Percentiles rank a stretch among this genome's conserved stretches.
Evolutionary conservation across 2,329 filamentous ascomycete species (phyloP).

Genomic region (Diaporthe sp.): DNA sequence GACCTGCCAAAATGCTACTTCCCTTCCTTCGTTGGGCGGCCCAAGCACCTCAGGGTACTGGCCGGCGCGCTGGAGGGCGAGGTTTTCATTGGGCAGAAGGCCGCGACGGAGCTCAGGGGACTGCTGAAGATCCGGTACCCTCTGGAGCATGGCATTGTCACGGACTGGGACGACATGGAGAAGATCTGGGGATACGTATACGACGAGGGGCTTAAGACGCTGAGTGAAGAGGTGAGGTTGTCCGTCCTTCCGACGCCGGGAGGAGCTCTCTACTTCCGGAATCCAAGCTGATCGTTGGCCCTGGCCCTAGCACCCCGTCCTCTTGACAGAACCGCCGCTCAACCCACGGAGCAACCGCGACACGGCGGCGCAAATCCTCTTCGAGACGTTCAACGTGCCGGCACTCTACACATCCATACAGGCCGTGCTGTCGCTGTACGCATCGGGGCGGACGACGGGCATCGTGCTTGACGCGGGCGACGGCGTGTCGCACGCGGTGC

Average conservation of each 20-base stretch:
- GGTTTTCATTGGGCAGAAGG: constrained; percentile 93
- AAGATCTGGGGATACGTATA: constrained; percentile 99
- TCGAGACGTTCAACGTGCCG: constrained; percentile 98
- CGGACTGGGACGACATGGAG: constrained; percentile 99
- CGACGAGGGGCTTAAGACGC: constrained; percentile 92
- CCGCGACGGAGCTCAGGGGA: constrained; percentile 89
- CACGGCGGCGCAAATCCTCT: constrained; percentile 95
- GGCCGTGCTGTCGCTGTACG: constrained; percentile 95
- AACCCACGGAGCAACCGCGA: constrained; percentile 97
- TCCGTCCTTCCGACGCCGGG: too few species aligned
- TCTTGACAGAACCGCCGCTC: constrained; percentile 94
- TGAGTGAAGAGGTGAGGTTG: constrained; percentile 87
- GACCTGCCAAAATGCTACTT: constrained; percentile 98
- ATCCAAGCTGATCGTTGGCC: constrained; percentile 42
- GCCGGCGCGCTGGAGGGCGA: constrained; percentile 98
- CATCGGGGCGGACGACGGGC: constrained; percentile 94
- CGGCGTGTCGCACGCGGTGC: constrained; percentile 96
- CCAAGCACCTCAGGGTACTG: constrained; percentile 94
- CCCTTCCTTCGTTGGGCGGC: constrained; percentile 95
- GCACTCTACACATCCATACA: constrained; percentile 97
- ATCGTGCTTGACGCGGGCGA: constrained; percentile 96
- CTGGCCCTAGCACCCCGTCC: constrained; percentile 82
- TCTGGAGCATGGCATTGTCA: constrained; percentile 97
- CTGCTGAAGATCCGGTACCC: constrained; percentile 96
- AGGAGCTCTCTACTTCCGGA: neutral